Percentiles rank a stretch among this genome's conserved stretches.
phyloP scores from a whole-genome alignment of 1,284 basidiomycete genomes.

The Trametes hirsuta region DNA sequence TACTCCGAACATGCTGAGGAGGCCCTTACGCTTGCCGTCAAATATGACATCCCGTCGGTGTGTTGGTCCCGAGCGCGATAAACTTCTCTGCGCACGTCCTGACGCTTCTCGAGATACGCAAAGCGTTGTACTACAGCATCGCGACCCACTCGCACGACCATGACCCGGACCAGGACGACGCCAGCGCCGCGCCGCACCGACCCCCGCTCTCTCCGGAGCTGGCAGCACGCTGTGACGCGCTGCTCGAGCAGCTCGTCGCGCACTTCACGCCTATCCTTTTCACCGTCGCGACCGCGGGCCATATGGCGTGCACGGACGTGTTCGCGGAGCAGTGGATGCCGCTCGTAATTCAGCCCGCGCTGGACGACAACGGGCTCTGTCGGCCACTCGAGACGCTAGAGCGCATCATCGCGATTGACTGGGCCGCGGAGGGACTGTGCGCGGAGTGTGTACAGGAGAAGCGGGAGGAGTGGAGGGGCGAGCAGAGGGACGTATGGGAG shows the following conservation, averaged over 20 bases:
- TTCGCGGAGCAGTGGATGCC: constrained; percentile 73
- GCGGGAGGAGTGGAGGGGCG: constrained; percentile 64
- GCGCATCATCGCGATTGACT: constrained; percentile 57
- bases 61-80: constrained; percentile 26
- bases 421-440: constrained; percentile 62
- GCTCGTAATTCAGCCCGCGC: constrained; percentile 64
- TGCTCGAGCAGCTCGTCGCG: constrained; percentile 48
- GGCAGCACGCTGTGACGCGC: constrained; percentile 31
- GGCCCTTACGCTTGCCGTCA: constrained; percentile 51
- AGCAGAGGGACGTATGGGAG: constrained; percentile 62
- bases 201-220: constrained; percentile 28
- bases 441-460: constrained; percentile 59
- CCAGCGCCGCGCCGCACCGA: constrained; percentile 15
- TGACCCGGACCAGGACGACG: constrained; percentile 18
- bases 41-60: constrained; percentile 49
- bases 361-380: constrained; percentile 57
- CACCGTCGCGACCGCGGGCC: constrained; percentile 64
- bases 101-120: constrained; percentile 50
- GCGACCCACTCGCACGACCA: constrained; percentile 56
- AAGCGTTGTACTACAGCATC: constrained; percentile 62
- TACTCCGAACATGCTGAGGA: constrained; percentile 44
- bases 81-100: background rate
- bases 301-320: constrained; percentile 73
- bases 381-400: constrained; percentile 71
- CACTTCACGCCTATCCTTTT: constrained; percentile 74